Percentiles rank a stretch among this genome's conserved stretches.
Evolutionary conservation across 2,329 filamentous ascomycete genomes (phyloP).

Genomic region (Tolypocladium album): DNA sequence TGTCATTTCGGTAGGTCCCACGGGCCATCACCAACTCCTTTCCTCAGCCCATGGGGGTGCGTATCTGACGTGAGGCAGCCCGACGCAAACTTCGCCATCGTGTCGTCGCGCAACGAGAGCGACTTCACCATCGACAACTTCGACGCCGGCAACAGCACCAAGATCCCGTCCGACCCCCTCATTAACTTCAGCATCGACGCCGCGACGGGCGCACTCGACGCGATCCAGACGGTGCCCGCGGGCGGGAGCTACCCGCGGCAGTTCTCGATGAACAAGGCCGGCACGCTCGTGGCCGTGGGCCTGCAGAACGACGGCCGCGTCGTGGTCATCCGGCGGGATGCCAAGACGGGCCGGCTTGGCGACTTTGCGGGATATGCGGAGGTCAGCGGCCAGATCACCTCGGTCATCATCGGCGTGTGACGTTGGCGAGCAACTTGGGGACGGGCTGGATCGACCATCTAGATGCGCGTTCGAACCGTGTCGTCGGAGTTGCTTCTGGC

Average conservation of each 20-base stretch:
- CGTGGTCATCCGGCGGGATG: conserved; percentile 50
- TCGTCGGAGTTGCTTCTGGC: not conserved
- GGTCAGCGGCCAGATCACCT: conserved; percentile 33
- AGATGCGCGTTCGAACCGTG: not conserved
- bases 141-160: conserved; percentile 28
- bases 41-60: not conserved
- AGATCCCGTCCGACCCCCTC: conserved; percentile 50
- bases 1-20: conserved; percentile 39
- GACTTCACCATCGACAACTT: conserved; percentile 37
- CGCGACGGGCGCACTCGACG: conserved; percentile 41
- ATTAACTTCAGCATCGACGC: conserved; percentile 48
- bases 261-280: conserved; percentile 55
- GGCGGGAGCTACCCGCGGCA: conserved; percentile 58
- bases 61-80: conserved; percentile 26
- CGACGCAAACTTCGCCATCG: conserved; percentile 50
- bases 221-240: conserved; percentile 48
- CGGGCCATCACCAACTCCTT: not conserved
- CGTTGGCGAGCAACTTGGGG: not conserved
- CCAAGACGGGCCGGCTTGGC: conserved; percentile 44
- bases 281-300: conserved; percentile 53
- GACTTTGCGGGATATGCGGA: conserved; percentile 30
- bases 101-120: conserved; percentile 56
- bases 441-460: not conserved
- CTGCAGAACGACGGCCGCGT: conserved; percentile 52
- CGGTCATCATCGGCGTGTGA: conserved; percentile 35